These are phyloP conservation scores for Crithidia bombi DNA, from an alignment of 208 protist species.

Conservation along the genomic window DNA sequence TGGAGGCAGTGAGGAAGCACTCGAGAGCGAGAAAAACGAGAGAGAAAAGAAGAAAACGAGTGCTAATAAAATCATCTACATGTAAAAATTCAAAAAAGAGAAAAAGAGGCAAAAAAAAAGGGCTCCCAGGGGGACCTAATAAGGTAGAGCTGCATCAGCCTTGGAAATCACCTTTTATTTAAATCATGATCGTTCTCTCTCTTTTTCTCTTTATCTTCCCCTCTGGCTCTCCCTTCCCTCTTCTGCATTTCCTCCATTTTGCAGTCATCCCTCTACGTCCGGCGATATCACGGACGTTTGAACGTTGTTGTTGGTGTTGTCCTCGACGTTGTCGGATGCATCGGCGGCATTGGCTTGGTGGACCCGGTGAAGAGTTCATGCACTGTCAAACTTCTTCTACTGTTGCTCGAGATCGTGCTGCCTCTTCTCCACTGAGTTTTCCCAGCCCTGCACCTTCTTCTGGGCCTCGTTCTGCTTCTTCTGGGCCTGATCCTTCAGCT, in stretches of 20 bases:
- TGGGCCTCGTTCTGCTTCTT: not conserved
- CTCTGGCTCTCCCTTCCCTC: not conserved
- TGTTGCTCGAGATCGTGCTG: not conserved
- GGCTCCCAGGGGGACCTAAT: conserved; percentile 1
- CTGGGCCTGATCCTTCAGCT: not conserved
- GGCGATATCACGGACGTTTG: not conserved
- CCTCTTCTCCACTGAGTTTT: too few relatives aligned
- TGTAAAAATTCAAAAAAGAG: not conserved
- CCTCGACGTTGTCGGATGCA: not conserved
- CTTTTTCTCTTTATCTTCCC: not conserved
- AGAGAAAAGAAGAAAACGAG: conserved; percentile 14
- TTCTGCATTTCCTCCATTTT: too few relatives aligned
- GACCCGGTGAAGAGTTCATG: not conserved
- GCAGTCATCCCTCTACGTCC: too few relatives aligned
- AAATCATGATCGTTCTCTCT: not conserved
- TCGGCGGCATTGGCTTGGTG: too few relatives aligned
- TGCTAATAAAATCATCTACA: not conserved
- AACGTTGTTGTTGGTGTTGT: not conserved
- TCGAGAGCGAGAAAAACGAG: conserved; percentile 11
- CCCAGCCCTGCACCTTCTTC: not conserved
- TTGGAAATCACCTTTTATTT: not conserved
- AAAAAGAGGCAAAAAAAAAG: conserved; percentile 13
- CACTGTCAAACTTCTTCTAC: not conserved
- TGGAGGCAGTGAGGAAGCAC: too few relatives aligned
- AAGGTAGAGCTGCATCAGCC: not conserved